These are phyloP conservation scores for Xylaria arbuscula DNA, from an alignment of 2,329 filamentous ascomycete species.

Conservation along the genomic window DNA sequence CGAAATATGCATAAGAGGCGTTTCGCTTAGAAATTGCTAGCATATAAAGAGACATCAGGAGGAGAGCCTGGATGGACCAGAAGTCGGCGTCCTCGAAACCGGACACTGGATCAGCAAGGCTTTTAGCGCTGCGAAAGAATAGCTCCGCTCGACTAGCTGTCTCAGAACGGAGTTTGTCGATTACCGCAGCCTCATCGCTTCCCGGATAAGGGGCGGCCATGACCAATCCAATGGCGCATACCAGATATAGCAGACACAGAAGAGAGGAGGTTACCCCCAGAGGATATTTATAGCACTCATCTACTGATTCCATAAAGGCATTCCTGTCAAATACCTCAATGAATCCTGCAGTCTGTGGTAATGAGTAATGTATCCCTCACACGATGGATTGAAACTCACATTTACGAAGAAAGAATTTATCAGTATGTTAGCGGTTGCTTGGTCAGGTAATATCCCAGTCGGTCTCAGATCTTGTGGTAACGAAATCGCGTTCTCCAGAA, in stretches of 20 bases:
- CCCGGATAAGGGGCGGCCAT: constrained; percentile 65
- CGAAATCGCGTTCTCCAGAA: constrained; percentile 65
- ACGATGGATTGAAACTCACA: constrained; percentile 52
- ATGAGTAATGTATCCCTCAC: constrained; percentile 37
- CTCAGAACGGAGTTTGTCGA: constrained; percentile 62
- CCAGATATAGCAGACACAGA: constrained; percentile 70
- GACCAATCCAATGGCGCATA: constrained; percentile 71
- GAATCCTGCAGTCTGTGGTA: constrained; percentile 65
- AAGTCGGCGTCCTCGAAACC: constrained; percentile 72
- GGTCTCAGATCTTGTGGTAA: constrained; percentile 58
- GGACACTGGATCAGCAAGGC: constrained; percentile 57
- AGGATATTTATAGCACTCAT: constrained; percentile 66
- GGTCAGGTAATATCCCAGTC: constrained; percentile 66
- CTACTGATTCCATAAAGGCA: constrained; percentile 61
- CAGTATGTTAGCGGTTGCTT: constrained; percentile 63
- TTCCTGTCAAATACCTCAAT: constrained; percentile 68
- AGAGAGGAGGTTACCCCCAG: constrained; percentile 61
- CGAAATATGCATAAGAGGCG: constrained; percentile 70
- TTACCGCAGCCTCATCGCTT: constrained; percentile 60
- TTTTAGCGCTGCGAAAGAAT: constrained; percentile 70
- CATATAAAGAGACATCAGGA: constrained; percentile 73
- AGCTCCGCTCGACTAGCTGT: constrained; percentile 67
- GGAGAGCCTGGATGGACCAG: constrained; percentile 72
- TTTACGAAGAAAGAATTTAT: constrained; percentile 71
- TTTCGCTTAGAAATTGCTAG: constrained; percentile 71